phyloP scores from a whole-genome alignment of 2,329 filamentous ascomycete genomes.

The Chrysosporium keratinophilum region DNA sequence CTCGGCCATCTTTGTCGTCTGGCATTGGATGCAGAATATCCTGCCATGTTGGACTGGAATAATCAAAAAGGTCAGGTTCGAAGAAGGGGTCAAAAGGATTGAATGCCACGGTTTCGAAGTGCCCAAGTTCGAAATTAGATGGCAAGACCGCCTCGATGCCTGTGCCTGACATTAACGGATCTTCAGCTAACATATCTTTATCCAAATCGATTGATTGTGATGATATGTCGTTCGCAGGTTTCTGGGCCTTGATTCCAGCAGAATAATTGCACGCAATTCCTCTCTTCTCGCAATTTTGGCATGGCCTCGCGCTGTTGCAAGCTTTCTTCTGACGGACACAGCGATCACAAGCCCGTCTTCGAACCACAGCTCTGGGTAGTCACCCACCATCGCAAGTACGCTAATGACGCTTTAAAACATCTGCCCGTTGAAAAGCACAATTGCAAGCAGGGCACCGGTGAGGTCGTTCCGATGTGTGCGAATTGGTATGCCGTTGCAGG shows the following conservation, averaged over 20 bases:
- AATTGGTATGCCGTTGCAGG: not conserved
- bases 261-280: not conserved
- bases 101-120: not conserved
- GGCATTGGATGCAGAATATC: not conserved
- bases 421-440: constrained; percentile 2
- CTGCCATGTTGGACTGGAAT: not conserved
- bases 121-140: not conserved
- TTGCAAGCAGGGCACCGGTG: constrained; percentile 3
- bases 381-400: not conserved
- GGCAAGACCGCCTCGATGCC: not conserved
- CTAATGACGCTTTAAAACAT: constrained; percentile 3
- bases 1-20: not conserved
- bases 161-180: not conserved
- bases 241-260: not conserved
- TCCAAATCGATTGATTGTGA: not conserved
- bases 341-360: not conserved
- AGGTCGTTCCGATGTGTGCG: not conserved
- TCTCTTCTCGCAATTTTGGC: not conserved
- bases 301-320: not conserved
- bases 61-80: not conserved
- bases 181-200: not conserved
- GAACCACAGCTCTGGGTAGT: not conserved
- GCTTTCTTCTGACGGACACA: constrained; percentile 3
- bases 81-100: constrained; percentile 1
- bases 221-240: not conserved